Evolutionary conservation across 78 protist species (phyloP), one percentile per base, ranked within the genome.

Genomic region (Dictyostelium intermedium): DNA sequence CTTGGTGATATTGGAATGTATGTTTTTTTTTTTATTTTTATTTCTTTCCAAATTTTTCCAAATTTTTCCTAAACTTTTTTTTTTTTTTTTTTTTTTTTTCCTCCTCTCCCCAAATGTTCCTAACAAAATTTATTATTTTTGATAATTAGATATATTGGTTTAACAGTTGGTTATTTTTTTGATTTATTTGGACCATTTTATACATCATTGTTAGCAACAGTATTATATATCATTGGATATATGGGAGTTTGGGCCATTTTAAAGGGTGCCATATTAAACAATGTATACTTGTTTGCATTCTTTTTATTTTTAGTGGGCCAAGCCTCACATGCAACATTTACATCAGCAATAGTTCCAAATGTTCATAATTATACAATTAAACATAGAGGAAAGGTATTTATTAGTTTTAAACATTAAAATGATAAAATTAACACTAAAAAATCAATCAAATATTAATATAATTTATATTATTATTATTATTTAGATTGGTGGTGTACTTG

Each of bases 1-100:
- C 35, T 86, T 86, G 92, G 92, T 27, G 92, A 86, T 86, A 78
- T 86, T 60, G 92, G 92, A 86, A 86, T 86, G 91, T 85, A 85
- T 32, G 91, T 61, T 32, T 3, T 35, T 9, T 30, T 45, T 20
- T 20, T 20, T n/a, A n/a, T 56, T 56, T 56, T 20, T 20, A 39
- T 39, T 39, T 39, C 43, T 39, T 39, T n/a, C n/a, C n/a, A n/a
- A n/a, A n/a, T n/a, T n/a, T n/a, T n/a, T n/a, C n/a, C n/a, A n/a
- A n/a, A n/a, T 50, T 50, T 50, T 8, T 0, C 10, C 10, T 10
- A 45, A 10, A 45, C 10, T 45, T 45, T 9, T 10, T 45, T 50
- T 50, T 20, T 56, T 56, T 56, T 56, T 18, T 16, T 14, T 14
- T 56, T 56, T 18, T 56, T 56, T 23, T 56, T 20, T 20, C 9